Evolutionary conservation across 164 flowering plant genomes (phyloP), one percentile per base, ranked within the genome.

Genomic region (Santalum album): DNA sequence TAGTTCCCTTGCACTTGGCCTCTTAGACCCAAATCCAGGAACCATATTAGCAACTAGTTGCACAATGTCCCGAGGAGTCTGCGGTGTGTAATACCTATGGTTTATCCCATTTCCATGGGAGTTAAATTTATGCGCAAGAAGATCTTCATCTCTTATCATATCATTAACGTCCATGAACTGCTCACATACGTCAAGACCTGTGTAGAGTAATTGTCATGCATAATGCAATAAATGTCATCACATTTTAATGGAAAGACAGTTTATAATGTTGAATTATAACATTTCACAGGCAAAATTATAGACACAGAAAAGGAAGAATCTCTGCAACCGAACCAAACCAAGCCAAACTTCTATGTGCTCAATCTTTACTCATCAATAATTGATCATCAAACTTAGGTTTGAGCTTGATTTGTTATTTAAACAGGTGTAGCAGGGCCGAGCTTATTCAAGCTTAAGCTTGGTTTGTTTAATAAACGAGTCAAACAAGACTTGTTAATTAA

Each of bases 151-250:
- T 65, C 72, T 79, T 54, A 94, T 87, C 85, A 94, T 70, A 58
- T 94, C 99, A 78, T 66, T 87, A 56, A 94, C 87, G 81, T 94
- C 99, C 92, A 94, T 87, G 65, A 94, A 94, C 73, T 83, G 87
- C 76, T 92, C 99, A 64, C 92, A 92, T 19, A 83, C 70, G 74
- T 90, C 97, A 69, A 90, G 69, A 57, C 99, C 98, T 91, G 84
- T 23, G 53, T 9, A 58, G 10, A 45, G 26, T 52, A 55, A 51
- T 25, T 49, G 35, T 46, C 25, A 44, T 25, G 21, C 32, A 57
- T 38, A 54, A 50, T 53, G 44, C 21, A 48, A 51, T 25, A 26
- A 45, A 54, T n/a, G 49, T 36, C 42, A 15, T 38, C 42, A 38
- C 17, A 38, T 9, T 38, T 38, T 3, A 9, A 29, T 9, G 6